Conservation (phyloP, 148 eudicot species). For the Pouteria glomerata region DNA sequence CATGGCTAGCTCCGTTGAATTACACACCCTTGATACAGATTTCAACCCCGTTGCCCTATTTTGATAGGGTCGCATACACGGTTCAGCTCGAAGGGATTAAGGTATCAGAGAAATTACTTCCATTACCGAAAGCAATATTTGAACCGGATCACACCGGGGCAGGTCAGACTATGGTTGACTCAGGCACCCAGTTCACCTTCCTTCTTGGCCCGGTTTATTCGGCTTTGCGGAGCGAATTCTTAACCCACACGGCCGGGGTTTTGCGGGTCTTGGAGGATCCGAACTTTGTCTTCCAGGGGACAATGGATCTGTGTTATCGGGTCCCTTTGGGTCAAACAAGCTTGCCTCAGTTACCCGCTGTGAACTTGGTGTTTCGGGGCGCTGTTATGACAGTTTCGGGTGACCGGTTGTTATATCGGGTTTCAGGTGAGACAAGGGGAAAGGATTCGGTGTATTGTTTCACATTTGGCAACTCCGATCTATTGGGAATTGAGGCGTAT, state of each 20-base stretch:
- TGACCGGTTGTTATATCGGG: slow-evolving; percentile 34
- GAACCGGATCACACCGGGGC: slow-evolving; percentile 82
- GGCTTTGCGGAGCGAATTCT: slow-evolving; percentile 45
- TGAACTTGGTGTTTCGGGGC: slow-evolving; percentile 31
- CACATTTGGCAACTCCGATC: slow-evolving; percentile 47
- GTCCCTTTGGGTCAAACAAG: slow-evolving; percentile 19
- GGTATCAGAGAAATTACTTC: slow-evolving; percentile 37
- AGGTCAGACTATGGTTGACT: slow-evolving; percentile 58
- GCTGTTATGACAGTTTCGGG: slow-evolving; percentile 39
- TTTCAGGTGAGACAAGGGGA: slow-evolving; percentile 27
- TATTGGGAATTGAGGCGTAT: slow-evolving; percentile 35
- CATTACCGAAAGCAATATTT: slow-evolving; percentile 48
- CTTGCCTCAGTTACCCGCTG: slow-evolving; percentile 29
- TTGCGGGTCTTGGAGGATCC: slow-evolving; percentile 34
- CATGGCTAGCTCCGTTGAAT: slow-evolving; percentile 30
- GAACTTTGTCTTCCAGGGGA: slow-evolving; percentile 31
- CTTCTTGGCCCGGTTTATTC: slow-evolving; percentile 59
- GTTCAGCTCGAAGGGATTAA: slow-evolving; percentile 63
- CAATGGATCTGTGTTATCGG: slow-evolving; percentile 39
- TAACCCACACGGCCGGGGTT: slow-evolving; percentile 27
- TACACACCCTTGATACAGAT: slow-evolving; percentile 63
- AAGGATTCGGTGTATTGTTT: slow-evolving; percentile 35
- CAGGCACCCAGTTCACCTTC: slow-evolving; percentile 66
- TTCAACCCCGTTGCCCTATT: slow-evolving; percentile 59
- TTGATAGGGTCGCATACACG: slow-evolving; percentile 59